Percentiles rank a stretch among this genome's conserved stretches.
Conservation (phyloP, 1,284 basidiomycete species). For the Uromyces viciae-fabae region DNA sequence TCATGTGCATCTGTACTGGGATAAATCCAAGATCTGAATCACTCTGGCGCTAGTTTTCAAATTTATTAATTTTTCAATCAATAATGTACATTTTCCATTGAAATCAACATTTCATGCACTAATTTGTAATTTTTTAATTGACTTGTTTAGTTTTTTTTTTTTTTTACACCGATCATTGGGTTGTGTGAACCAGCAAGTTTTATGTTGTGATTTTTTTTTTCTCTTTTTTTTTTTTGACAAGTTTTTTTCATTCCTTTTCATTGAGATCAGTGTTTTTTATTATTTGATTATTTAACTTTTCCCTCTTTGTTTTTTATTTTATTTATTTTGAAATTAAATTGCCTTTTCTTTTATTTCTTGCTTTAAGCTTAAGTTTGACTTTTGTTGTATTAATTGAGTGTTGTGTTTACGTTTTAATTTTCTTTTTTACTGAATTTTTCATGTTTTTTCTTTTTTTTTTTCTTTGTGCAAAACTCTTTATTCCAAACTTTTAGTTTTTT, state of each 20-base stretch:
- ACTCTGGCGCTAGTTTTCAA: too few relatives aligned
- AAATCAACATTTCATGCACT: too few relatives aligned
- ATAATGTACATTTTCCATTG: too few relatives aligned
- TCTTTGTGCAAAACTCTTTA: neutral
- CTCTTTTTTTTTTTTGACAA: slow-evolving; percentile 62
- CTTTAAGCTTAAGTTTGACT: neutral
- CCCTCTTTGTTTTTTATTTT: slow-evolving; percentile 61
- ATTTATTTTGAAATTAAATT: too few relatives aligned
- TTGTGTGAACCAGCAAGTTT: slow-evolving; percentile 75
- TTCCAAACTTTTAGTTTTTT: neutral
- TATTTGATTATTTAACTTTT: slow-evolving; percentile 60
- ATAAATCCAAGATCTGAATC: too few relatives aligned
- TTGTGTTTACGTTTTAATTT: neutral
- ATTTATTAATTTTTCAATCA: too few relatives aligned
- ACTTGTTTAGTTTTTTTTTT: too few relatives aligned
- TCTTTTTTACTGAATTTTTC: neutral
- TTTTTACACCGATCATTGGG: slow-evolving; percentile 63
- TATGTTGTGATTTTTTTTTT: slow-evolving; percentile 64
- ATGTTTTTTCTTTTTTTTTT: neutral
- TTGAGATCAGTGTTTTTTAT: slow-evolving; percentile 67
- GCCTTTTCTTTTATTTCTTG: neutral
- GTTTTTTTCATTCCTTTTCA: slow-evolving; percentile 84
- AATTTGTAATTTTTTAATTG: too few relatives aligned
- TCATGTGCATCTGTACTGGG: too few relatives aligned
- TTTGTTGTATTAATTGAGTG: neutral